Conservation (phyloP, 768 basidiomycete genomes). For the Vararia minispora region DNA sequence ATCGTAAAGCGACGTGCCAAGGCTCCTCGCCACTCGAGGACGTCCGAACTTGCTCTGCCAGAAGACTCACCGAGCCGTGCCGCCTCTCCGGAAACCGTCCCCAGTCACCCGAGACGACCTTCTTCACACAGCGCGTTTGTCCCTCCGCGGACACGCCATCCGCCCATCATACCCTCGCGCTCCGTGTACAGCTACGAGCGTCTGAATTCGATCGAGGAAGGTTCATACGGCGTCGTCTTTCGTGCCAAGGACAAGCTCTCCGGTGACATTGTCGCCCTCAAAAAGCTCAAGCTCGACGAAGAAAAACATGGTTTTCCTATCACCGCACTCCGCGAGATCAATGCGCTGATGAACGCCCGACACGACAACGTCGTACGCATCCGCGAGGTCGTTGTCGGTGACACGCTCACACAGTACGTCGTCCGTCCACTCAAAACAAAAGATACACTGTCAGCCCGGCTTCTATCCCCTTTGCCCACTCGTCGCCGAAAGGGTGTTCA, state of each 20-base stretch:
- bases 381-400: constrained; percentile 95
- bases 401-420: constrained; percentile 97
- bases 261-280: constrained; percentile 91
- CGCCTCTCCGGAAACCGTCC: constrained; percentile 9
- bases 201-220: constrained; percentile 97
- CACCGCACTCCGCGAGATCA: constrained; percentile 88
- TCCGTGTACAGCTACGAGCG: constrained; percentile 92
- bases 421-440: constrained; percentile 13
- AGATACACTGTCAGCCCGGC: not conserved
- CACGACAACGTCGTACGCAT: constrained; percentile 98
- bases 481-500: constrained; percentile 74
- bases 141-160: constrained; percentile 67
- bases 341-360: constrained; percentile 88
- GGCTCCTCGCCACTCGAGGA: constrained; percentile 22
- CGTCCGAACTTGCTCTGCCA: constrained; percentile 10
- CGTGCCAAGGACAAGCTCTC: constrained; percentile 93
- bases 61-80: constrained; percentile 15
- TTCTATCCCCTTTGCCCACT: constrained; percentile 1
- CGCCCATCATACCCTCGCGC: constrained; percentile 73
- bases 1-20: constrained; percentile 47
- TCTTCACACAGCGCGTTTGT: constrained; percentile 54
- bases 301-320: constrained; percentile 99
- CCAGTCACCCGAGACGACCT: constrained; percentile 11
- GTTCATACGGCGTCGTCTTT: constrained; percentile 94
- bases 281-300: constrained; percentile 96